Conservation (phyloP, 495 filamentous ascomycete genomes). For the Neurospora pannonica region DNA sequence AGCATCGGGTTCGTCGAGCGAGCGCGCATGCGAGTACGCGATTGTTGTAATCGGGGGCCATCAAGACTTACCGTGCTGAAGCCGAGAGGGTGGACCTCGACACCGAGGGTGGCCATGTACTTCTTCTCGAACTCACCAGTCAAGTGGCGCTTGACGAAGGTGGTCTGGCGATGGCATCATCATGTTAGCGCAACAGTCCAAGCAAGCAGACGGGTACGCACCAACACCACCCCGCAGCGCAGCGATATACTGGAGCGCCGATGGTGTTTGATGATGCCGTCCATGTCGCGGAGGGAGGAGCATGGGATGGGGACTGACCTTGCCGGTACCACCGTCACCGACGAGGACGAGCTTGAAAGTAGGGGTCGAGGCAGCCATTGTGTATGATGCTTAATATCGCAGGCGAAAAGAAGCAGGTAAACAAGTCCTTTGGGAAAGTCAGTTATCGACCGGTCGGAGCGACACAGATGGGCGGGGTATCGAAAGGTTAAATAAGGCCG, state of each 20-base stretch:
- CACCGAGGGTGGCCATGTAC: slow-evolving; percentile 99
- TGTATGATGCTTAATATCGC: slow-evolving; percentile 17
- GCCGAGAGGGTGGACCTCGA: slow-evolving; percentile 92
- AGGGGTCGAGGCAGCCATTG: slow-evolving; percentile 53
- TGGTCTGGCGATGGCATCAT: slow-evolving; percentile 55
- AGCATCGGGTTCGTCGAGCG: slow-evolving; percentile 14
- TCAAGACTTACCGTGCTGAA: slow-evolving; percentile 75
- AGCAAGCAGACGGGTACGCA: neutral
- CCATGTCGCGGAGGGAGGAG: neutral
- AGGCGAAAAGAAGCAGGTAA: slow-evolving; percentile 13
- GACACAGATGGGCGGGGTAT: neutral
- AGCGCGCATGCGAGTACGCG: neutral
- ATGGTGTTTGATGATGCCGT: slow-evolving; percentile 5
- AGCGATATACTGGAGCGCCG: slow-evolving; percentile 3
- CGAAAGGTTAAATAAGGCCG: neutral
- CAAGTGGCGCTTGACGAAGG: slow-evolving; percentile 99
- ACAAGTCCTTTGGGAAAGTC: slow-evolving; percentile 18
- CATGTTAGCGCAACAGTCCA: slow-evolving; percentile 15
- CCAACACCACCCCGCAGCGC: slow-evolving; percentile 18
- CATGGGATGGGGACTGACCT: slow-evolving; percentile 48
- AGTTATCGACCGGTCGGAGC: neutral
- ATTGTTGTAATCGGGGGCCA: slow-evolving; percentile 5
- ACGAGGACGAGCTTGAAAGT: slow-evolving; percentile 99
- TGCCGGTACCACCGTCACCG: slow-evolving; percentile 98
- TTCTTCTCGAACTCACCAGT: slow-evolving; percentile 99